Percentiles rank a stretch among this genome's conserved stretches.
phyloP scores from a whole-genome alignment of 371 early-diverging fungal species.

The Choanephora cucurbitarum region DNA sequence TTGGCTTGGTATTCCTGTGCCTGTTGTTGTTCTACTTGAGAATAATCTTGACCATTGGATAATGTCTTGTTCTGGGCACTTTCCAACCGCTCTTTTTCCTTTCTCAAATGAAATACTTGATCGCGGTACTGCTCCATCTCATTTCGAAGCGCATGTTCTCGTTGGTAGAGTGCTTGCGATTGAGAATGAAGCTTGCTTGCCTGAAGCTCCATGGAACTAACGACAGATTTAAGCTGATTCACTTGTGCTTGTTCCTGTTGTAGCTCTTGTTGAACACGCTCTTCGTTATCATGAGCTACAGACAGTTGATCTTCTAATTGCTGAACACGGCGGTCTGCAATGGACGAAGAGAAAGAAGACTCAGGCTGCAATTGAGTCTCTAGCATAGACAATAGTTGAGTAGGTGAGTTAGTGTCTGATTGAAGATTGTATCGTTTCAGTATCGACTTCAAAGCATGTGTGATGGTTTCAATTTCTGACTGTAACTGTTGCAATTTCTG shows the following conservation, averaged over 20 bases:
- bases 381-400: slow-evolving; percentile 15
- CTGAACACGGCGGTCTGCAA: slow-evolving; percentile 1
- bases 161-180: slow-evolving; percentile 18
- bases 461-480: slow-evolving; percentile 14
- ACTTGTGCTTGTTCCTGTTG: slow-evolving; percentile 23
- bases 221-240: slow-evolving; percentile 13
- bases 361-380: slow-evolving; percentile 31
- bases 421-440: slow-evolving; percentile 11
- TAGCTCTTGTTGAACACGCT: slow-evolving; percentile 8
- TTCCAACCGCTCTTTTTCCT: slow-evolving; percentile 38
- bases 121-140: slow-evolving; percentile 37
- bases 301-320: slow-evolving; percentile 36
- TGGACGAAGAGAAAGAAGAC: background rate
- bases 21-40: slow-evolving; percentile 35
- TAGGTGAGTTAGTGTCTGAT: background rate
- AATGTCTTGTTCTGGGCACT: slow-evolving; percentile 38
- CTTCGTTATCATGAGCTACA: slow-evolving; percentile 17
- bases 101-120: slow-evolving; percentile 26
- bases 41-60: slow-evolving; percentile 8
- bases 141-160: slow-evolving; percentile 22
- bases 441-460: slow-evolving; percentile 6
- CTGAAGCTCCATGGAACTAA: slow-evolving; percentile 36
- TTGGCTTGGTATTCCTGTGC: slow-evolving; percentile 49
- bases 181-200: slow-evolving; percentile 31
- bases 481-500: slow-evolving; percentile 1